Percentiles rank a stretch among this genome's conserved stretches.
Conservation (phyloP, 768 basidiomycete genomes). For the Russula vinacea region DNA sequence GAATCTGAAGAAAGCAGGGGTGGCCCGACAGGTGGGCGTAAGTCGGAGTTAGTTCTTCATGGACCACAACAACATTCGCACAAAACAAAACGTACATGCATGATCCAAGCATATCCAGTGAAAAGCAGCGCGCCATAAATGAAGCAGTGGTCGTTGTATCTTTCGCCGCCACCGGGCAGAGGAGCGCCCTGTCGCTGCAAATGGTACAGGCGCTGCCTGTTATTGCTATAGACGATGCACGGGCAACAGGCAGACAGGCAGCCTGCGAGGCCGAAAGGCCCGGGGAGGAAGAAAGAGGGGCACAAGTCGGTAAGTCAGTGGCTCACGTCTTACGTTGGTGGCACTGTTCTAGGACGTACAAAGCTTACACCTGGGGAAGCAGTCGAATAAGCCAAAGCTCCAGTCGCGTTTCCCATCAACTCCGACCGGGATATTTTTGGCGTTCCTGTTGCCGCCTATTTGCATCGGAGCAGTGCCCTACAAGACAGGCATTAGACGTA, state of each 20-base stretch:
- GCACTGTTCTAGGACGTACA: slow-evolving; percentile 28
- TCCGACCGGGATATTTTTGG: slow-evolving; percentile 31
- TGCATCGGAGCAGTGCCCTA: slow-evolving; percentile 3
- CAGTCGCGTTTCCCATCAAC: slow-evolving; percentile 38
- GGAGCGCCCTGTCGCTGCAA: slow-evolving; percentile 40
- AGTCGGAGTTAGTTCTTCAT: not conserved
- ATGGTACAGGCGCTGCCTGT: slow-evolving; percentile 42
- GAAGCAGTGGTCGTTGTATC: not conserved
- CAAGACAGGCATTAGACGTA: not conserved
- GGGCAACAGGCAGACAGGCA: slow-evolving; percentile 42
- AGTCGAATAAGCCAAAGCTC: slow-evolving; percentile 34
- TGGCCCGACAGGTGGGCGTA: too few species aligned
- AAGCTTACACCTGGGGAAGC: slow-evolving; percentile 31
- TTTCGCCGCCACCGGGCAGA: slow-evolving; percentile 28
- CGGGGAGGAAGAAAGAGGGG: too few species aligned
- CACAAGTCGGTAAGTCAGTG: not conserved
- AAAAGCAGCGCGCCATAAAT: not conserved
- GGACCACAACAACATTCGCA: not conserved
- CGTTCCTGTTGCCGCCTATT: slow-evolving; percentile 30
- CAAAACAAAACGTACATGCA: slow-evolving; percentile 10
- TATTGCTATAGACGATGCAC: slow-evolving; percentile 42
- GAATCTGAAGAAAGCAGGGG: not conserved
- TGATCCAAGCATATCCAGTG: not conserved
- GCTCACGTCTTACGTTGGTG: too few species aligned
- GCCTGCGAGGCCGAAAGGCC: slow-evolving; percentile 31